phyloP scores from a whole-genome alignment of 441 rosid genomes.

The Gossypium davidsonii region DNA sequence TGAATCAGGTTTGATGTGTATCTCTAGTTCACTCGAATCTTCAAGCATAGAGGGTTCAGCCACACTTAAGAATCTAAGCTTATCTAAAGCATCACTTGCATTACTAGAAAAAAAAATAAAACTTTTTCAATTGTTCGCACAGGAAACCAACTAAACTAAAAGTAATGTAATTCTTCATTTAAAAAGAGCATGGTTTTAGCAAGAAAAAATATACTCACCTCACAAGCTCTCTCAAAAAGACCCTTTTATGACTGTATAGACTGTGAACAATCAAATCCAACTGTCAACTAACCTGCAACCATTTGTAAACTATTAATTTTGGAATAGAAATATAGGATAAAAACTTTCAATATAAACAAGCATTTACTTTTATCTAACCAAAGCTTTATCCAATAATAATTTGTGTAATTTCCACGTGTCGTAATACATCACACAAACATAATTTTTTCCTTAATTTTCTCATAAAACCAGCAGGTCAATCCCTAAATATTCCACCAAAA shows the following conservation, averaged over 20 bases:
- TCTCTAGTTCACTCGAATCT: slow-evolving; percentile 84
- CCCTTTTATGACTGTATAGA: slow-evolving; percentile 93
- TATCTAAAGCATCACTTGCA: slow-evolving; percentile 97
- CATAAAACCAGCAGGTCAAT: neutral
- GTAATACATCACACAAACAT: neutral
- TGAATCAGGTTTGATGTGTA: slow-evolving; percentile 76
- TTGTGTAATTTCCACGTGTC: neutral
- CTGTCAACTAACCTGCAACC: slow-evolving; percentile 73
- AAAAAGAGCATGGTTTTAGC: neutral
- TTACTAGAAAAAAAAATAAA: slow-evolving; percentile 48
- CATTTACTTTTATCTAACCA: neutral
- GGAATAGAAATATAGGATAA: neutral
- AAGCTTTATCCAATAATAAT: neutral
- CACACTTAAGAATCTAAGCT: slow-evolving; percentile 87
- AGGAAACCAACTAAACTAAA: neutral
- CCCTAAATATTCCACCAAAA: neutral
- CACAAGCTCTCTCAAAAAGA: slow-evolving; percentile 87
- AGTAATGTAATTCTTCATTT: too few species aligned
- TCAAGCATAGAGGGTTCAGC: slow-evolving; percentile 87
- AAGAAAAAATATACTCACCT: slow-evolving; percentile 45
- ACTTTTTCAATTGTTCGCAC: neutral
- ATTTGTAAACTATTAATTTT: slow-evolving; percentile 3
- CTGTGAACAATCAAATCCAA: slow-evolving; percentile 98
- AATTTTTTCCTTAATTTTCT: neutral
- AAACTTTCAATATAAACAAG: neutral